Conservation (phyloP, 2,329 filamentous ascomycete species). For the Penicillium sp. region DNA sequence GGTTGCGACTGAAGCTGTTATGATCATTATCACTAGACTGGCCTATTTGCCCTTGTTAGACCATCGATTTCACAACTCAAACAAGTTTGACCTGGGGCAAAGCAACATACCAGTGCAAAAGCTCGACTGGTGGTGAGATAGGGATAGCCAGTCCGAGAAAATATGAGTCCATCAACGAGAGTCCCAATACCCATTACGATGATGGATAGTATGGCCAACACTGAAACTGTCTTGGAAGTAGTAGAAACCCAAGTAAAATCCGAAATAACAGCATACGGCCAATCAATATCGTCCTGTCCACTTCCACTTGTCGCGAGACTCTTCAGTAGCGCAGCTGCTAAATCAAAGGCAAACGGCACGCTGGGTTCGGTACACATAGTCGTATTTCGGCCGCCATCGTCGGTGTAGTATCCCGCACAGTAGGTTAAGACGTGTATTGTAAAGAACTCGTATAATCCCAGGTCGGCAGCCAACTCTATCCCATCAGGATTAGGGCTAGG, state of each 20-base stretch:
- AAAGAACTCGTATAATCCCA: slow-evolving; percentile 9
- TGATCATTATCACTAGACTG: slow-evolving; percentile 4
- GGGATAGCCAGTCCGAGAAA: background rate
- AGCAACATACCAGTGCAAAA: slow-evolving; percentile 1
- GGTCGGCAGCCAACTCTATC: background rate
- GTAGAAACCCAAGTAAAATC: slow-evolving; percentile 8
- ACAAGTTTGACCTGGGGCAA: background rate
- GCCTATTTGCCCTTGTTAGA: background rate
- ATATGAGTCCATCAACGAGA: slow-evolving; percentile 2
- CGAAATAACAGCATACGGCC: background rate
- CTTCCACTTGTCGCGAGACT: background rate
- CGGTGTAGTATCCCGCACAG: slow-evolving; percentile 8
- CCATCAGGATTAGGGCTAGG: background rate
- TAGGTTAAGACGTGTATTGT: slow-evolving; percentile 6
- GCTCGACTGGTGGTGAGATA: background rate
- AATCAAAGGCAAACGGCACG: slow-evolving; percentile 8
- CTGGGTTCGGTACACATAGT: slow-evolving; percentile 1
- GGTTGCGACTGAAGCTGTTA: background rate
- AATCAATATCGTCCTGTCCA: slow-evolving; percentile 4
- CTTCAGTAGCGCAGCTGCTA: background rate
- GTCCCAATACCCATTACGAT: slow-evolving; percentile 2
- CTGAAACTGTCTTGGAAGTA: background rate
- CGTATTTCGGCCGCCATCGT: background rate
- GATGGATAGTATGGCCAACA: slow-evolving; percentile 1
- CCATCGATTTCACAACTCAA: no score